Evolutionary conservation across 2,329 filamentous ascomycete genomes (phyloP).

Genomic region (Ampelomyces quisqualis): DNA sequence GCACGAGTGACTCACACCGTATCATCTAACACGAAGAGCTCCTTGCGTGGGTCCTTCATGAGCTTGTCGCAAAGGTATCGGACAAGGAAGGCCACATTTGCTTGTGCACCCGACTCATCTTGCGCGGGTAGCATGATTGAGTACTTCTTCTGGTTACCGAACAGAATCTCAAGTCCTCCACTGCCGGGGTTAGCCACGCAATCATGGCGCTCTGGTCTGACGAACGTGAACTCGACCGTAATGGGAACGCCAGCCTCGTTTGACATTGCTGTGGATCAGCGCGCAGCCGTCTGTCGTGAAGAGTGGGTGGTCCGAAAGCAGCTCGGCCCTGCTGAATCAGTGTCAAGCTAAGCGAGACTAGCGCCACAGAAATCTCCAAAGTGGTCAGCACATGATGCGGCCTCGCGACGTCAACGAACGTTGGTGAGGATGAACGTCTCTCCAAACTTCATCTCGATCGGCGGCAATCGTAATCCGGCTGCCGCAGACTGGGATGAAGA

Average conservation of each 20-base stretch:
- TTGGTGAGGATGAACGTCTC: slow-evolving; percentile 32
- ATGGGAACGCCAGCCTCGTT: slow-evolving; percentile 53
- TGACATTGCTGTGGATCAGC: slow-evolving; percentile 17
- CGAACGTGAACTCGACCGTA: slow-evolving; percentile 73
- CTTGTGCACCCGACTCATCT: slow-evolving; percentile 59
- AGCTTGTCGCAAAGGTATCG: slow-evolving; percentile 74
- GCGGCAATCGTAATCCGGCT: slow-evolving; percentile 85
- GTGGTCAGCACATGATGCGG: slow-evolving; percentile 21
- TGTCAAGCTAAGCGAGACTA: slow-evolving; percentile 31
- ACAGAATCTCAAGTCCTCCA: slow-evolving; percentile 92
- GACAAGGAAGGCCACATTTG: slow-evolving; percentile 76
- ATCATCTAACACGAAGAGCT: slow-evolving; percentile 84
- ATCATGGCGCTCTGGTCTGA: slow-evolving; percentile 2
- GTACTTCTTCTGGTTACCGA: slow-evolving; percentile 77
- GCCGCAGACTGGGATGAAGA: slow-evolving; percentile 83
- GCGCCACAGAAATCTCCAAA: slow-evolving; percentile 34
- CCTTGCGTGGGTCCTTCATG: slow-evolving; percentile 81
- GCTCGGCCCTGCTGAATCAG: slow-evolving; percentile 6
- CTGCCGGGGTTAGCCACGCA: slow-evolving; percentile 44
- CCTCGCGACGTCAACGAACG: slow-evolving; percentile 14
- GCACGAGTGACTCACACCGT: slow-evolving; percentile 67
- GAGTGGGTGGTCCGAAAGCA: too few relatives aligned
- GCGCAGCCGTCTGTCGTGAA: background rate
- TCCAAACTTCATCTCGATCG: slow-evolving; percentile 65
- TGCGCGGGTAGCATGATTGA: slow-evolving; percentile 65